Evolutionary conservation across 257 asterid genomes (phyloP).

Genomic region (Petunia secreta): DNA sequence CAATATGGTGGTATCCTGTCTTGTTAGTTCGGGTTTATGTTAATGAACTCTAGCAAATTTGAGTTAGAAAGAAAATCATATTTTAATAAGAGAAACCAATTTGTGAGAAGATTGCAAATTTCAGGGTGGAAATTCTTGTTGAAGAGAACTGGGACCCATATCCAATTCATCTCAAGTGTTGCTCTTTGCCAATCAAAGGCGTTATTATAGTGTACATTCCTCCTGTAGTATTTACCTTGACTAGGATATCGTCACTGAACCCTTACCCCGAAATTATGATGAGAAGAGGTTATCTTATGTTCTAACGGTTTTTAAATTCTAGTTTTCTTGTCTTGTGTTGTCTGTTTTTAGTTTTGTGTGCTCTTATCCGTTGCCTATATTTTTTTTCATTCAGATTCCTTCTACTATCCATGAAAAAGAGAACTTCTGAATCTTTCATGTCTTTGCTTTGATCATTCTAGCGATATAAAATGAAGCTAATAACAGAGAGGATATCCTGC

Average conservation of each 20-base stretch:
- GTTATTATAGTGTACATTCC: background rate
- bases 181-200: background rate
- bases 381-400: background rate
- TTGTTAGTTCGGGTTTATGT: background rate
- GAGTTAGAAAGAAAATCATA: background rate
- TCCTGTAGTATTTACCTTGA: background rate
- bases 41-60: background rate
- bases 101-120: background rate
- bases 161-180: background rate
- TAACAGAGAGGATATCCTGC: background rate
- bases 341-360: background rate
- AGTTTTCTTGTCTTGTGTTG: background rate
- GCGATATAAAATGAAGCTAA: background rate
- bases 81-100: background rate
- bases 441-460: background rate
- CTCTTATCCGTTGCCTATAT: background rate
- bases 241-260: background rate
- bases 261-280: background rate
- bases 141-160: background rate
- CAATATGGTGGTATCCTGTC: background rate
- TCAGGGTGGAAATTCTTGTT: background rate
- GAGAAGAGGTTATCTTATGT: slow-evolving; percentile 1
- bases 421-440: background rate
- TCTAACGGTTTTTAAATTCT: background rate
- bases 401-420: background rate